phyloP scores from a whole-genome alignment of 305 asterid genomes.

The Caryopteris hybrid region DNA sequence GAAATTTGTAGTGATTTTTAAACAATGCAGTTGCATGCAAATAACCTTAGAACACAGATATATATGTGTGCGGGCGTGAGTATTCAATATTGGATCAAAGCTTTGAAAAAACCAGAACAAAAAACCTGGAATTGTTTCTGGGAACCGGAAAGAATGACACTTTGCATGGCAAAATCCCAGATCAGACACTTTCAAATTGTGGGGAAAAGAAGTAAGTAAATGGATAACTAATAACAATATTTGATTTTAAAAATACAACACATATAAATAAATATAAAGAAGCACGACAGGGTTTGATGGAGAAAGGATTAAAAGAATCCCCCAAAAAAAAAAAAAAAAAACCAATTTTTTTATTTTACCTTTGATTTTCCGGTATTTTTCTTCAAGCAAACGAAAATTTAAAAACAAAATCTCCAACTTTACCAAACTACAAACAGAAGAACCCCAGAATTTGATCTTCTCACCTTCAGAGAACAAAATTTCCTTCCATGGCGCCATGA shows the following conservation, averaged over 20 bases:
- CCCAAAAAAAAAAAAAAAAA: not conserved
- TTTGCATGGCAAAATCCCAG: conserved; percentile 28
- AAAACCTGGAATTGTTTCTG: conserved; percentile 2
- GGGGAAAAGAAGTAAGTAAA: not conserved
- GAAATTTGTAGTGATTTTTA: not conserved
- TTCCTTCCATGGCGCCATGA: conserved; percentile 26
- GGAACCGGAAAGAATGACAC: not conserved
- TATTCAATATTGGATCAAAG: conserved; percentile 24
- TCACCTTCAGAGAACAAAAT: conserved; percentile 38
- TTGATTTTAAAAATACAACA: not conserved
- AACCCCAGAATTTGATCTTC: conserved; percentile 30
- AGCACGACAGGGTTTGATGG: not conserved
- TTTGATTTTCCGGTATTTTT: not conserved
- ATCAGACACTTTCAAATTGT: conserved; percentile 30
- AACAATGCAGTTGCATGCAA: conserved; percentile 16
- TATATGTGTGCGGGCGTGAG: too few species aligned
- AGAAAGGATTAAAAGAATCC: not conserved
- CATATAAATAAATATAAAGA: not conserved
- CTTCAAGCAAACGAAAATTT: not conserved
- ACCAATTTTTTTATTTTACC: conserved; percentile 1
- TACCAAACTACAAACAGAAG: conserved; percentile 25
- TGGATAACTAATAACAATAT: not conserved
- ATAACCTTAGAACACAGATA: conserved; percentile 28
- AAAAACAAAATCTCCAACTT: conserved; percentile 26
- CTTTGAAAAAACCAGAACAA: conserved; percentile 18